phyloP scores from a whole-genome alignment of 306 rosid genomes.

The Prunus mira region DNA sequence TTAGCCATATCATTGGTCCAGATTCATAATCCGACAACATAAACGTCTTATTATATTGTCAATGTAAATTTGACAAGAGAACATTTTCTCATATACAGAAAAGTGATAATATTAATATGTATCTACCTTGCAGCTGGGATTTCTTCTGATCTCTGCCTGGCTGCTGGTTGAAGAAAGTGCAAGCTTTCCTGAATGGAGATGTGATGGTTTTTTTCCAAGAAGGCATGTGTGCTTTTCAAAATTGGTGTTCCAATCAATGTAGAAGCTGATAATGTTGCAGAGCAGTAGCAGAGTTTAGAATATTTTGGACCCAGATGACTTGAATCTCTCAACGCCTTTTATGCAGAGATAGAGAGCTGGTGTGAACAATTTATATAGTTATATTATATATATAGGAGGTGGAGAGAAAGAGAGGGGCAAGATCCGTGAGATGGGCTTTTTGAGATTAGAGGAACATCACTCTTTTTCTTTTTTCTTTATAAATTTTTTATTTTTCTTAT shows the following conservation, averaged over 20 bases:
- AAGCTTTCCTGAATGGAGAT: conserved; percentile 80
- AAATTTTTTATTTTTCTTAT: conserved; percentile 40
- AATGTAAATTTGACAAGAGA: background rate
- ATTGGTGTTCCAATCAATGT: background rate
- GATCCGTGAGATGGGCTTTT: conserved; percentile 84
- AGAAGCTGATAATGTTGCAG: background rate
- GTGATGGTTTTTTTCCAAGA: conserved; percentile 96
- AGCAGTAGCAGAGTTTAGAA: background rate
- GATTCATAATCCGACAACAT: background rate
- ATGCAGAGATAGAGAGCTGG: background rate
- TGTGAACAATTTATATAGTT: background rate
- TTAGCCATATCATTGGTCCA: background rate
- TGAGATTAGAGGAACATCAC: conserved; percentile 41
- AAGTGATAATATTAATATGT: background rate
- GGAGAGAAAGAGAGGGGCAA: conserved; percentile 42
- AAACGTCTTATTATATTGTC: background rate
- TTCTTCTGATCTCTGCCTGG: conserved; percentile 56
- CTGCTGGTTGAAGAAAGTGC: conserved; percentile 72
- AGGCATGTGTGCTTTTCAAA: conserved; percentile 33
- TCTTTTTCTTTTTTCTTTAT: background rate
- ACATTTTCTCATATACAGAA: background rate
- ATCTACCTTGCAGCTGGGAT: conserved; percentile 56
- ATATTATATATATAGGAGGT: conserved; percentile 3
- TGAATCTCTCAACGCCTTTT: background rate
- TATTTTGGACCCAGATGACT: too few species aligned